Conservation (phyloP, 2,329 filamentous ascomycete species). For the Fusarium sacchari region DNA sequence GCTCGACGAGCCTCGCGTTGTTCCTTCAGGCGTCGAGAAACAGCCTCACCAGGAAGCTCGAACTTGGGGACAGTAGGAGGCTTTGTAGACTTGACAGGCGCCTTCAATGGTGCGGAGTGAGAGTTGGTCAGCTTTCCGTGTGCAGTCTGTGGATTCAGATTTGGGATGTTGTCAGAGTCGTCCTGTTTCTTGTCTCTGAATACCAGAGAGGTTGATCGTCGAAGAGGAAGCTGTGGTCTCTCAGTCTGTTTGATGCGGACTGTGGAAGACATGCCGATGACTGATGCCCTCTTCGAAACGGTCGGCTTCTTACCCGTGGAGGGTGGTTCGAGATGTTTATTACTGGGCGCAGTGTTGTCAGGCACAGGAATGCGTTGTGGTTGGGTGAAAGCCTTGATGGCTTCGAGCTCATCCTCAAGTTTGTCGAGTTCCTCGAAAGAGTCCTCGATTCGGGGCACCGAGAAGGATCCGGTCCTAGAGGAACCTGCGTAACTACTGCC, state of each 20-base stretch:
- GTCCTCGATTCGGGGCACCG: slow-evolving; percentile 67
- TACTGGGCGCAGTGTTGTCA: slow-evolving; percentile 21
- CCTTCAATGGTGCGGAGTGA: slow-evolving; percentile 50
- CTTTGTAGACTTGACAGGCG: slow-evolving; percentile 63
- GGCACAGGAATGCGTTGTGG: slow-evolving; percentile 48
- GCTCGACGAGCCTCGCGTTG: slow-evolving; percentile 65
- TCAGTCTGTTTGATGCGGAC: slow-evolving; percentile 54
- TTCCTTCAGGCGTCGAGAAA: slow-evolving; percentile 67
- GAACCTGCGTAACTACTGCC: slow-evolving; percentile 49
- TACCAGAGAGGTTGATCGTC: slow-evolving; percentile 55
- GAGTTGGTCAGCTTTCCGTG: slow-evolving; percentile 31
- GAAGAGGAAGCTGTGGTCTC: slow-evolving; percentile 51
- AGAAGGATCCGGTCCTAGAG: slow-evolving; percentile 47
- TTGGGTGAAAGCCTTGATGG: slow-evolving; percentile 54
- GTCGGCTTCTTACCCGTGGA: slow-evolving; percentile 17
- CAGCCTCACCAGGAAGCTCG: slow-evolving; percentile 71
- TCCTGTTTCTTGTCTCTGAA: slow-evolving; percentile 46
- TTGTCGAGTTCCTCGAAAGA: slow-evolving; percentile 70
- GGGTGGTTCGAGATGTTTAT: slow-evolving; percentile 32
- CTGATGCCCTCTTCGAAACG: slow-evolving; percentile 42
- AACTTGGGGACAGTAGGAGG: slow-evolving; percentile 65
- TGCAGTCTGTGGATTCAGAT: slow-evolving; percentile 18
- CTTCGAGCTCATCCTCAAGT: slow-evolving; percentile 70
- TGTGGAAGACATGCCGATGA: slow-evolving; percentile 51
- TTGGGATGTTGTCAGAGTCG: slow-evolving; percentile 22